phyloP scores from a whole-genome alignment of 345 rosid genomes.

The Eucalyptus tenuipes region DNA sequence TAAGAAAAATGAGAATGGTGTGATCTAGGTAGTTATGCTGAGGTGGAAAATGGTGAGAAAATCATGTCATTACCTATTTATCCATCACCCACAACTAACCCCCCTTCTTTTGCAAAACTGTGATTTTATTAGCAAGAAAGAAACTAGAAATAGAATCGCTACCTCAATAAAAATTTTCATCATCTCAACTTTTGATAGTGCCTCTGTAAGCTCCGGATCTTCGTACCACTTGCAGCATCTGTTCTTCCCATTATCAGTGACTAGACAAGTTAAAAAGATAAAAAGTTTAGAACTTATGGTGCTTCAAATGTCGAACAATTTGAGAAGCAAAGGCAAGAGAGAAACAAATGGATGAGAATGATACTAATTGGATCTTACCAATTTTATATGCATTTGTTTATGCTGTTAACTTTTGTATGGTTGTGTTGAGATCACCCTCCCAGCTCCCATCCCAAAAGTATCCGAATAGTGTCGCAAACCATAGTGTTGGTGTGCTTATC shows the following conservation, averaged over 20 bases:
- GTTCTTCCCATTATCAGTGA: not conserved
- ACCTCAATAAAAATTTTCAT: rapidly evolving
- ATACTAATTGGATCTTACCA: not conserved
- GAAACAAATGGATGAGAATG: not conserved
- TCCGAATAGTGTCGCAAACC: rapidly evolving
- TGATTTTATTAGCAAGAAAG: too few relatives aligned
- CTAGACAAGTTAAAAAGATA: not conserved
- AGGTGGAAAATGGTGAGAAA: too few relatives aligned
- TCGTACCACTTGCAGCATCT: rapidly evolving
- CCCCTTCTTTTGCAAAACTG: not conserved
- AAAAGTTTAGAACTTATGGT: not conserved
- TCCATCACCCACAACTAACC: rapidly evolving
- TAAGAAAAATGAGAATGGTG: too few relatives aligned
- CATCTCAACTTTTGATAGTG: not conserved
- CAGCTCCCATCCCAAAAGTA: rapidly evolving
- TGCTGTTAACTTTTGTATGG: not conserved
- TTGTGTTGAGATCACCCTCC: not conserved
- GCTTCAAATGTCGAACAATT: not conserved
- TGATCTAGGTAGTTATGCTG: too few relatives aligned
- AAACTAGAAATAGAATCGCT: not conserved
- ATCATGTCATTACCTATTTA: too few relatives aligned
- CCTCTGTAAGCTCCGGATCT: not conserved
- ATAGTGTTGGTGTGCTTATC: rapidly evolving
- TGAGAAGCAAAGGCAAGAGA: not conserved
- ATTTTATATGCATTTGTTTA: not conserved